Base-by-base conservation (phyloP, 2,329 filamentous ascomycete species). In the Diplodia sapinea region DNA sequence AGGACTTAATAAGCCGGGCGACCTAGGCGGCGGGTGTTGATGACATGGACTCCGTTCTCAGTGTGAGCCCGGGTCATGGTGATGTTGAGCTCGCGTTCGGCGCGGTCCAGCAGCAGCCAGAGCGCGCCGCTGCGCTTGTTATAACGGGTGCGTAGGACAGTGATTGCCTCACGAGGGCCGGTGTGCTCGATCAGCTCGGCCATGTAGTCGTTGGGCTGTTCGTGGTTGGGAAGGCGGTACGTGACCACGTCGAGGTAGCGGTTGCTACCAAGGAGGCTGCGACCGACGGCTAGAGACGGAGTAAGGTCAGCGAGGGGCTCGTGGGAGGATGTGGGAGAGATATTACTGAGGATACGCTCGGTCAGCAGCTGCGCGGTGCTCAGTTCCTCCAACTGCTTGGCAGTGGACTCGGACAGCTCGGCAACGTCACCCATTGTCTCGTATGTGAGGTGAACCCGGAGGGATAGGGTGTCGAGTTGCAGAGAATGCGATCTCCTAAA, bases 161-260 rank as follows among this genome's bases (percentile, higher is more conserved):
- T 36, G 23, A n/a, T 9, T 5, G 62, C 62, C 31, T 65, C 50
- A 23, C 9, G 20, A 5, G 62, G 62, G 4, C 33, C 62, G 23
- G 50, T 31, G 26, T 65, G 62, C 62, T 65, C 62, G 20, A 65
- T 26, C 6, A 65, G 50, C 50, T 54, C 62, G 50, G 62, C 62
- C 33, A 55, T 20, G 36, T 65, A 65, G 23, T 54, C 51, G 43
- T n/a, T 20, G 7, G 62, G 50, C 11, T 54, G 38, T 36, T 54
- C 26, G 4, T 23, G 11, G 33, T 36, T 38, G 20, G 33, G 36
- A 12, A 54, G 12, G 4, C 62, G 62, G 62, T 65, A 55, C 31
- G 49, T 65, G 62, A 65, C 50, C 15, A 65, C 62, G 33, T 65
- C 62, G 13, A 65, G 9, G 36, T 20, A 55, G 43, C 31, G 43